Conservation (phyloP, 805 yeast species). For the Spathaspora boniae region DNA sequence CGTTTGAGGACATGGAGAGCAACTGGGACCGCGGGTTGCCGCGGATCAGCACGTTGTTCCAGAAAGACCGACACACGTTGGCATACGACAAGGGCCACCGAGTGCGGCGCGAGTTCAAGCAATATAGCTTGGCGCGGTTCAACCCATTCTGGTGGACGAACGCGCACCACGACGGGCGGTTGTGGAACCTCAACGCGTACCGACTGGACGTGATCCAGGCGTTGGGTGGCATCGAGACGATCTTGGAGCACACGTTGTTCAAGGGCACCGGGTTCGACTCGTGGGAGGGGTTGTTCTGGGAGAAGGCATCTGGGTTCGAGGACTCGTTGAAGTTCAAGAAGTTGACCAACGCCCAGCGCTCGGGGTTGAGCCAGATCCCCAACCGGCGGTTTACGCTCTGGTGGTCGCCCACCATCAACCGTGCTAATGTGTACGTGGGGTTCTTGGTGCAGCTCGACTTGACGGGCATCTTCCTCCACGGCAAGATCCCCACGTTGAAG, state of each 20-base stretch:
- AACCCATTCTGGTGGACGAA: constrained; percentile 98
- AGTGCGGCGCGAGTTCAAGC: constrained; percentile 72
- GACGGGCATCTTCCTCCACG: constrained; percentile 95
- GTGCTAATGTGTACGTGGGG: constrained; percentile 98
- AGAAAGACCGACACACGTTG: constrained; percentile 88
- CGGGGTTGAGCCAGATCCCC: constrained; percentile 96
- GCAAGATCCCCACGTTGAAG: constrained; percentile 95
- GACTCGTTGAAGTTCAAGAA: constrained; percentile 93
- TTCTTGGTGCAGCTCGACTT: constrained; percentile 92
- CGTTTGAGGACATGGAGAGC: constrained; percentile 90
- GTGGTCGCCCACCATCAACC: constrained; percentile 99
- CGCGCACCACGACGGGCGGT: constrained; percentile 87
- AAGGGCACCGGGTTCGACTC: constrained; percentile 96
- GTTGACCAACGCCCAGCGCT: constrained; percentile 94
- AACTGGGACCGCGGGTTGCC: constrained; percentile 98
- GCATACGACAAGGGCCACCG: constrained; percentile 96
- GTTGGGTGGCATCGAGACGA: constrained; percentile 94
- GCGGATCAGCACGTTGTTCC: constrained; percentile 90
- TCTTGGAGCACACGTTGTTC: constrained; percentile 89
- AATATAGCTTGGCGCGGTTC: constrained; percentile 63
- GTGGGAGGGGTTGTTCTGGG: constrained; percentile 99
- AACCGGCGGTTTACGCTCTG: constrained; percentile 94
- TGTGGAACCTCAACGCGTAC: constrained; percentile 91
- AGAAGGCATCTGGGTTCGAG: constrained; percentile 94
- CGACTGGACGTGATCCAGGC: constrained; percentile 96